These are phyloP conservation scores for Ophiostoma ulmi DNA, from an alignment of 2,329 filamentous ascomycete genomes.

Conservation along the genomic window DNA sequence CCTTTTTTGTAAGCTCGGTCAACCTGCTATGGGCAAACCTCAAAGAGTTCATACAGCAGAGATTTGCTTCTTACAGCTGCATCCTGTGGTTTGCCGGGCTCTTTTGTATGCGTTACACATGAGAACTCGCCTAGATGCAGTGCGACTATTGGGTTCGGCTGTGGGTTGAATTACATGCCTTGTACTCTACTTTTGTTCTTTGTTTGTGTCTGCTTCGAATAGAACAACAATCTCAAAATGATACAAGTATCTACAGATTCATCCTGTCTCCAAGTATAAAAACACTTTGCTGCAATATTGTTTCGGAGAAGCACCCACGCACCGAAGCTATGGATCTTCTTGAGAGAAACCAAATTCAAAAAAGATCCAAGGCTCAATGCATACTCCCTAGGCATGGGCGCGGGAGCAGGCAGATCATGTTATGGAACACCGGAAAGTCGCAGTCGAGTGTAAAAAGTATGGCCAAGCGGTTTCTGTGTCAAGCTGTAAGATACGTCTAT, in stretches of 20 bases:
- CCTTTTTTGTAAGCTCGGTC: no score
- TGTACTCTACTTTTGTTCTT: neutral
- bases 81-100: neutral
- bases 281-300: neutral
- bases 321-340: slow-evolving; percentile 2
- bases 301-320: slow-evolving; percentile 2
- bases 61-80: slow-evolving; percentile 1
- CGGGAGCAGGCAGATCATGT: slow-evolving; percentile 4
- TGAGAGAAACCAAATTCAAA: neutral
- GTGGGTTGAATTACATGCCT: neutral
- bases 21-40: no score
- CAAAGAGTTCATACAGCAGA: neutral
- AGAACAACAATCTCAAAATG: no score
- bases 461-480: neutral
- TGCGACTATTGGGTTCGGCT: neutral
- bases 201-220: neutral
- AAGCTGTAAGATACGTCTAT: neutral
- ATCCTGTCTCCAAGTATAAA: neutral
- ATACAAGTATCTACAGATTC: neutral
- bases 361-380: neutral
- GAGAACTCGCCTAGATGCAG: neutral
- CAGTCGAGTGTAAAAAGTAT: neutral
- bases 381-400: neutral
- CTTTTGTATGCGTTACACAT: neutral
- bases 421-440: slow-evolving; percentile 1